Evolutionary conservation across 2,329 filamentous ascomycete genomes (phyloP).

Genomic region (Aspergillus chevalieri): DNA sequence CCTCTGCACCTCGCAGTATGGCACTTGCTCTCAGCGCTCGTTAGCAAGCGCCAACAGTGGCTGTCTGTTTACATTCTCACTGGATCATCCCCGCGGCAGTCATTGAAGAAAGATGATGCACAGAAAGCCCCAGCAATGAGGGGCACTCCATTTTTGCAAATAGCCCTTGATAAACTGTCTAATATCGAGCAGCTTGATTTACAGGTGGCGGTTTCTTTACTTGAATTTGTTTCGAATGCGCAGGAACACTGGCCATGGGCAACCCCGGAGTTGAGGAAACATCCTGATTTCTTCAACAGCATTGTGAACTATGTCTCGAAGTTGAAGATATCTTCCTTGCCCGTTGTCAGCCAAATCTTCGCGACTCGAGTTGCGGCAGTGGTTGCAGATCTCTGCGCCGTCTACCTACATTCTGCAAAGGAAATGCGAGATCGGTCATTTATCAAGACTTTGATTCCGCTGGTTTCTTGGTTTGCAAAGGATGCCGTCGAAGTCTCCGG

Average conservation of each 20-base stretch:
- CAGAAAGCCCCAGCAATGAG: constrained; percentile 46
- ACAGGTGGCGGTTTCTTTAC: constrained; percentile 64
- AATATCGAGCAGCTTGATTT: constrained; percentile 59
- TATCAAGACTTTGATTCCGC: constrained; percentile 64
- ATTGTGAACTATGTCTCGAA: constrained; percentile 65
- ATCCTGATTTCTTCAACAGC: constrained; percentile 65
- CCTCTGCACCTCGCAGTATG: constrained; percentile 65
- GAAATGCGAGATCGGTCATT: constrained; percentile 65
- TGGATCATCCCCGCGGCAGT: constrained; percentile 74
- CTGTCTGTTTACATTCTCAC: constrained; percentile 90
- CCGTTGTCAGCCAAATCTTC: constrained; percentile 43
- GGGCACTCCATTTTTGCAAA: constrained; percentile 63
- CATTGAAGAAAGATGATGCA: constrained; percentile 49
- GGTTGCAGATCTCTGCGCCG: constrained; percentile 79
- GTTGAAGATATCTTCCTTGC: constrained; percentile 49
- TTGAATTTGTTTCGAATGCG: constrained; percentile 80
- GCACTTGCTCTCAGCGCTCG: constrained; percentile 77
- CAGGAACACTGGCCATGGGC: constrained; percentile 97
- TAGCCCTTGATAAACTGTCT: constrained; percentile 65
- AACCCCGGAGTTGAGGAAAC: constrained; percentile 69
- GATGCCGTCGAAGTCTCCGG: constrained; percentile 71
- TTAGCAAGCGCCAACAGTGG: constrained; percentile 90
- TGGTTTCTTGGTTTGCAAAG: constrained; percentile 72
- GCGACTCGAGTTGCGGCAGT: constrained; percentile 70
- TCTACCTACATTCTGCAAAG: constrained; percentile 81